Evolutionary conservation across 2,329 filamentous ascomycete genomes (phyloP).

Genomic region (Pseudodiploospora longispora): DNA sequence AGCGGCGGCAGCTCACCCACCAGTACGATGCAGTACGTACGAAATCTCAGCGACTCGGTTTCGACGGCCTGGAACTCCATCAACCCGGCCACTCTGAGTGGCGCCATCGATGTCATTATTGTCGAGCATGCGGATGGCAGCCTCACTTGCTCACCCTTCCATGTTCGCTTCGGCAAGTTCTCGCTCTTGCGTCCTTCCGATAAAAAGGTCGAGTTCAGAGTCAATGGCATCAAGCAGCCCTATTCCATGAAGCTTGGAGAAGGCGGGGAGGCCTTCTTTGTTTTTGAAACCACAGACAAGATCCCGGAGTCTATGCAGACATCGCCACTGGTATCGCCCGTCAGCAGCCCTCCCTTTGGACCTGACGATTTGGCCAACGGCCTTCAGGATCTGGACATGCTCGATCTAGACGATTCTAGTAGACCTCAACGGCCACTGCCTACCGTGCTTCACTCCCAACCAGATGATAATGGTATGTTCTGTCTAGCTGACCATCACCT

Average conservation of each 20-base stretch:
- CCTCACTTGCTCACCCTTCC: conserved; percentile 90
- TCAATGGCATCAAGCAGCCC: conserved; percentile 85
- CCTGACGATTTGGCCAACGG: conserved; percentile 22
- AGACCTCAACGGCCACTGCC: conserved; percentile 36
- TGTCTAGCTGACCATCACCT: background rate
- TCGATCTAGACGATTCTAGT: conserved; percentile 51
- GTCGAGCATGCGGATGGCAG: conserved; percentile 91
- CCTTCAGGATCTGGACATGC: conserved; percentile 60
- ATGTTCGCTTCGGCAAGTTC: conserved; percentile 98
- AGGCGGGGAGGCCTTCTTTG: conserved; percentile 96
- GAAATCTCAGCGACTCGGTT: conserved; percentile 89
- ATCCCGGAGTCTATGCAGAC: conserved; percentile 94
- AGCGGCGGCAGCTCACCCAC: background rate
- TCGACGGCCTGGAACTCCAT: conserved; percentile 99
- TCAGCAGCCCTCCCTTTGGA: conserved; percentile 67
- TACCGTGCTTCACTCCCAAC: conserved; percentile 28
- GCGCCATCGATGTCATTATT: conserved; percentile 97
- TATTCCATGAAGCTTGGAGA: conserved; percentile 99
- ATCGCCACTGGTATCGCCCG: conserved; percentile 84
- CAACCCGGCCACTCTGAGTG: conserved; percentile 93
- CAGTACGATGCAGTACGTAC: conserved; percentile 86
- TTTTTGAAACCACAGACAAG: conserved; percentile 87
- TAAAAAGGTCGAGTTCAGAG: conserved; percentile 97
- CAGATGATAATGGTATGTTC: conserved; percentile 22
- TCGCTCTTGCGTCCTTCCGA: conserved; percentile 89